Evolutionary conservation across 2,329 filamentous ascomycete genomes (phyloP).

Genomic region (Rhynchosporium graminicola): DNA sequence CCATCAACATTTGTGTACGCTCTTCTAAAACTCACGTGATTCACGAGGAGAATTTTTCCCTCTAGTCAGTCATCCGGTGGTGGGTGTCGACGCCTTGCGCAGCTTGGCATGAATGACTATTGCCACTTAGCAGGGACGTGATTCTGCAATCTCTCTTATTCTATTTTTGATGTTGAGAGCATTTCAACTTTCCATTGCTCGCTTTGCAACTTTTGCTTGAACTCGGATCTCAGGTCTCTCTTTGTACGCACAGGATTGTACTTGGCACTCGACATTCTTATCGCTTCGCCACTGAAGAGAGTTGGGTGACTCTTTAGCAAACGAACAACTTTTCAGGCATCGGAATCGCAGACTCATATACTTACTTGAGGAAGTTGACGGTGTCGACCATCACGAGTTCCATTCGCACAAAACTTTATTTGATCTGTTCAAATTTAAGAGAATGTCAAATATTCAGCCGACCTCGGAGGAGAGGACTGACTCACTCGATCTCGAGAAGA

Average conservation of each 20-base stretch:
- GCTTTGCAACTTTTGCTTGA: too few species aligned
- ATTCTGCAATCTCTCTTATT: too few species aligned
- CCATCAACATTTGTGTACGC: too few species aligned
- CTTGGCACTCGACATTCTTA: constrained; percentile 12
- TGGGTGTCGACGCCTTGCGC: too few species aligned
- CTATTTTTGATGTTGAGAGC: too few species aligned
- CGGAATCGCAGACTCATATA: neutral
- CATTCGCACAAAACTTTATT: neutral
- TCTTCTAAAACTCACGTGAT: too few species aligned
- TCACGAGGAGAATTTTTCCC: too few species aligned
- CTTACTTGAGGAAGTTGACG: neutral
- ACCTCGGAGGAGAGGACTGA: constrained; percentile 1
- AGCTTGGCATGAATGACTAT: too few species aligned
- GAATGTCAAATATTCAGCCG: constrained; percentile 7
- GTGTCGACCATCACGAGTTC: neutral
- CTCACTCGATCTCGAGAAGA: constrained; percentile 11
- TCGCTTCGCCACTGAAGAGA: neutral
- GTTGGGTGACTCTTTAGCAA: neutral
- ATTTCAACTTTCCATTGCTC: too few species aligned
- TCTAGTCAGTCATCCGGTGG: too few species aligned
- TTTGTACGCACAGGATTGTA: too few species aligned
- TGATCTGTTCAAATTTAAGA: neutral
- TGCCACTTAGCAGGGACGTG: too few species aligned
- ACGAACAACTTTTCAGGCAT: neutral
- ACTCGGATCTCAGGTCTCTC: neutral